A percentile compares a stretch with the other conserved stretches of the same genome.
Conservation (phyloP, 768 basidiomycete species). For the Multifurca ochricompacta region DNA sequence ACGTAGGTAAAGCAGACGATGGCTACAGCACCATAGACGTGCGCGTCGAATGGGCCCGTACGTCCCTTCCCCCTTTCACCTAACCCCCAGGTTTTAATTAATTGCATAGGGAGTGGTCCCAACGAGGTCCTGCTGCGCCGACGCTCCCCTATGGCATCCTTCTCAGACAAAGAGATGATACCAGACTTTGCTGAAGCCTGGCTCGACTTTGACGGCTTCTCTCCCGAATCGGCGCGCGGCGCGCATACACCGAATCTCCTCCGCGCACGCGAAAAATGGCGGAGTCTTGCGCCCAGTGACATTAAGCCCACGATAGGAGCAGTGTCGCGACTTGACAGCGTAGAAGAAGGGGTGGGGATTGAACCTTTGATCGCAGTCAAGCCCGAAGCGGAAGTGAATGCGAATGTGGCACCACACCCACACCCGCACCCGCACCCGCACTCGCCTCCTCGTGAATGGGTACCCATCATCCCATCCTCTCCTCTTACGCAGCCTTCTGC, state of each 20-base stretch:
- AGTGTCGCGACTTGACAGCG: not conserved
- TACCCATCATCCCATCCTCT: not conserved
- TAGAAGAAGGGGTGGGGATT: not conserved
- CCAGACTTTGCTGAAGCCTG: not conserved
- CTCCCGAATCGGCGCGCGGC: constrained; percentile 9
- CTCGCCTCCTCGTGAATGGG: constrained; percentile 1
- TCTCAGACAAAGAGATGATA: not conserved
- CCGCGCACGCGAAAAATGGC: constrained; percentile 14
- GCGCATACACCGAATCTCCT: constrained; percentile 3
- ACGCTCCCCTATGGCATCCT: not conserved
- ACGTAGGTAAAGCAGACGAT: not conserved
- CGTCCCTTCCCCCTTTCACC: not conserved
- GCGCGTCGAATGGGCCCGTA: constrained; percentile 1
- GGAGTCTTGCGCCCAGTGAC: not conserved
- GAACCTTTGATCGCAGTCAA: not conserved
- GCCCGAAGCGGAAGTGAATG: not conserved
- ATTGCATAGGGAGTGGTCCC: not conserved
- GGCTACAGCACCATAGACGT: constrained; percentile 1
- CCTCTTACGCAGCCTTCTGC: not conserved
- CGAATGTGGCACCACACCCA: no score
- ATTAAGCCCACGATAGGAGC: no score
- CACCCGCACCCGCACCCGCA: no score
- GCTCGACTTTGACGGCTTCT: constrained; percentile 17
- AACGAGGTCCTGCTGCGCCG: not conserved
- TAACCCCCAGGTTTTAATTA: not conserved